Evolutionary conservation across 2,329 filamentous ascomycete species (phyloP).

Genomic region (Colletotrichum tropicicola): DNA sequence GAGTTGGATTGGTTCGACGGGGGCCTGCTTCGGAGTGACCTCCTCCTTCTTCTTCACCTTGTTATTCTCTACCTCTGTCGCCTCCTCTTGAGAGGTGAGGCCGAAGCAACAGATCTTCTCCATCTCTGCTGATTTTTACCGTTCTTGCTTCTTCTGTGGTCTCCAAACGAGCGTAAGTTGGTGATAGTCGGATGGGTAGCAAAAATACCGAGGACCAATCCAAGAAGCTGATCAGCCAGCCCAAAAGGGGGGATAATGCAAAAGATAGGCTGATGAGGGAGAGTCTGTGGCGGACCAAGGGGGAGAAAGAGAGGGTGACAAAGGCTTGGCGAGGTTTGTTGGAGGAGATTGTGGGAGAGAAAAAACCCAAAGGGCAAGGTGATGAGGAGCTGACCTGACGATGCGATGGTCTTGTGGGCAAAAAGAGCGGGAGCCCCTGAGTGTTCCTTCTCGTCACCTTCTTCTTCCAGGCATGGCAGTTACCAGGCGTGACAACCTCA

Average conservation of each 20-base stretch:
- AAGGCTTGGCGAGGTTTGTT: background rate
- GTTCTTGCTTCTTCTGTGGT: background rate
- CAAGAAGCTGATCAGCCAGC: slow-evolving; percentile 19
- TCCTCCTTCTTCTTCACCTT: background rate
- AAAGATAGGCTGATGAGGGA: slow-evolving; percentile 11
- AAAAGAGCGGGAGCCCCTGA: slow-evolving; percentile 6
- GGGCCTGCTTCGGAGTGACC: background rate
- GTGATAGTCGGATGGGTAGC: slow-evolving; percentile 25
- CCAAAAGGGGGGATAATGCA: slow-evolving; percentile 26
- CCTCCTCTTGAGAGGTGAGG: background rate
- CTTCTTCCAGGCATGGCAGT: background rate
- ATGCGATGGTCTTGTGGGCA: background rate
- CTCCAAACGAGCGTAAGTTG: slow-evolving; percentile 23
- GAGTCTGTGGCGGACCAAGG: slow-evolving; percentile 1
- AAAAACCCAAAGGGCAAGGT: background rate
- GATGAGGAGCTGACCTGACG: background rate
- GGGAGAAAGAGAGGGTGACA: slow-evolving; percentile 9
- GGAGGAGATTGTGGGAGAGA: slow-evolving; percentile 3
- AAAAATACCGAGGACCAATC: slow-evolving; percentile 22
- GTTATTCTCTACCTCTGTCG: background rate
- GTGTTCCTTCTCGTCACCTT: slow-evolving; percentile 15
- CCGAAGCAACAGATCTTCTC: slow-evolving; percentile 4
- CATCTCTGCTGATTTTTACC: background rate
- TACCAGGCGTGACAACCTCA: background rate
- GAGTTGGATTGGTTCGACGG: background rate